phyloP scores from a whole-genome alignment of 345 rosid species.

The Citrus trifoliata region DNA sequence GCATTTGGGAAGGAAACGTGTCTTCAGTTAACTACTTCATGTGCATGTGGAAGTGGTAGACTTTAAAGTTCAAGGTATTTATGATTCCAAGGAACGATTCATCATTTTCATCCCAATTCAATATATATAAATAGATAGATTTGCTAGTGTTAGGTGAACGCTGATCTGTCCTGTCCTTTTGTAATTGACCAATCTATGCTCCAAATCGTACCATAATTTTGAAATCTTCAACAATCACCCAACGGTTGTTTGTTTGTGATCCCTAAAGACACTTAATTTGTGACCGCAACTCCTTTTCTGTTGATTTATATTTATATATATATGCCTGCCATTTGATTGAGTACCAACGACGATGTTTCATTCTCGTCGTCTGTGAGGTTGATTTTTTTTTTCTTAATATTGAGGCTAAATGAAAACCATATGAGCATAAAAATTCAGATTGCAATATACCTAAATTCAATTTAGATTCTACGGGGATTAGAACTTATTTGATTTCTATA shows the following conservation, averaged over 20 bases:
- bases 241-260: neutral
- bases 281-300: too few relatives aligned
- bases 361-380: too few relatives aligned
- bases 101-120: neutral
- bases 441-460: too few relatives aligned
- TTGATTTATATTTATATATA: too few relatives aligned
- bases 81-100: conserved; percentile 6
- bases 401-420: too few relatives aligned
- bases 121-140: too few relatives aligned
- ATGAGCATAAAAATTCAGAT: too few relatives aligned
- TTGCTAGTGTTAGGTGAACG: neutral
- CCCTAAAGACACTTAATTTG: neutral
- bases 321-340: too few relatives aligned
- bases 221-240: neutral
- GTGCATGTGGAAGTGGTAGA: neutral
- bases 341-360: too few relatives aligned
- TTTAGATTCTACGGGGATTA: too few relatives aligned
- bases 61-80: neutral
- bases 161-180: neutral
- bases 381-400: too few relatives aligned
- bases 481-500: too few relatives aligned
- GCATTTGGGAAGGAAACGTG: neutral
- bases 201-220: neutral
- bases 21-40: conserved; percentile 10
- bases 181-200: neutral